Evolutionary conservation across 2,329 filamentous ascomycete species (phyloP).

Genomic region (Fusarium liriodendri): DNA sequence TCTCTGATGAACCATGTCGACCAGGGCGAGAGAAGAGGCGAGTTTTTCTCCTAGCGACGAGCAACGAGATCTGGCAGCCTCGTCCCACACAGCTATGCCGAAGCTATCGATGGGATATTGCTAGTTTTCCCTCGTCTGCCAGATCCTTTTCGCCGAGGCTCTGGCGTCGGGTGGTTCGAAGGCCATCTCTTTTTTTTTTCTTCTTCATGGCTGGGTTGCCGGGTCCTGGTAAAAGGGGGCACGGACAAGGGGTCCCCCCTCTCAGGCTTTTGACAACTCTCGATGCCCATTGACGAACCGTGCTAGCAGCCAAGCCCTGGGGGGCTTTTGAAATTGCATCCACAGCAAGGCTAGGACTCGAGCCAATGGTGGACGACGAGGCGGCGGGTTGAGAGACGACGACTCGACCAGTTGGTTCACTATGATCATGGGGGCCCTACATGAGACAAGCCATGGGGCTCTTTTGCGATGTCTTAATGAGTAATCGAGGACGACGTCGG

Average conservation of each 20-base stretch:
- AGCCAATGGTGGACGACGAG: constrained; percentile 18
- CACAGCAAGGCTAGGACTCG: constrained; percentile 3
- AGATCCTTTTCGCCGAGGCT: background rate
- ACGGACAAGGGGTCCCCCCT: constrained; percentile 16
- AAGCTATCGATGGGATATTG: background rate
- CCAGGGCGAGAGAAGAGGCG: background rate
- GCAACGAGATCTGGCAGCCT: background rate
- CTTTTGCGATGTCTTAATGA: background rate
- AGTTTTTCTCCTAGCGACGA: background rate
- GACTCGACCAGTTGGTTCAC: background rate
- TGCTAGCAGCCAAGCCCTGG: constrained; percentile 19
- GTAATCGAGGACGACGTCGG: background rate
- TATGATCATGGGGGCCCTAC: background rate
- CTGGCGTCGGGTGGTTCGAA: background rate
- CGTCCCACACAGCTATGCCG: background rate
- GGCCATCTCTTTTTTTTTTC: background rate
- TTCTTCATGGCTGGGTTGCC: background rate
- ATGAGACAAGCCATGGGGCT: constrained; percentile 12
- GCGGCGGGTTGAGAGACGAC: background rate
- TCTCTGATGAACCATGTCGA: constrained; percentile 1
- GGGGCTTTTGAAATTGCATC: constrained; percentile 25
- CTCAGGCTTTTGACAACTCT: background rate
- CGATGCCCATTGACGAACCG: constrained; percentile 18
- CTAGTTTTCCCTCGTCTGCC: background rate
- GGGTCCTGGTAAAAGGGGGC: constrained; percentile 25